Evolutionary conservation across 1,139 yeast genomes (phyloP).

Genomic region (Geotrichum reessii): DNA sequence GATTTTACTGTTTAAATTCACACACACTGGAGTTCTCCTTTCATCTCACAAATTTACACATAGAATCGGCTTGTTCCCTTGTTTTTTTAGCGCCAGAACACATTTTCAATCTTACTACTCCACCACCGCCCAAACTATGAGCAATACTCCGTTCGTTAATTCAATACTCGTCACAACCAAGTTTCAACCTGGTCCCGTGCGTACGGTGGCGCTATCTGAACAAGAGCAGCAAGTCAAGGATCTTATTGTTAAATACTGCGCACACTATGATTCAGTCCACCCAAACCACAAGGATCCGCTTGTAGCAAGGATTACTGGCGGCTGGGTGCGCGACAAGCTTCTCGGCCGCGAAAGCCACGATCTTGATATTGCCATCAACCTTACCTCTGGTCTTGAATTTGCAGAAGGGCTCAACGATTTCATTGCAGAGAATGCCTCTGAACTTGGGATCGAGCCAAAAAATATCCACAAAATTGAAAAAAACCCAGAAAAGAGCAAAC

Average conservation of each 20-base stretch:
- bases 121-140: background rate
- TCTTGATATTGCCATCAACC: slow-evolving; percentile 84
- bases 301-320: slow-evolving; percentile 84
- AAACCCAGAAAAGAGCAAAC: slow-evolving; percentile 94
- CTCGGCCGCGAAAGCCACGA: slow-evolving; percentile 77
- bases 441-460: slow-evolving; percentile 44
- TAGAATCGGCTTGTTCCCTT: background rate
- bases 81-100: background rate
- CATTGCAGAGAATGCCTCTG: slow-evolving; percentile 33
- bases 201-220: slow-evolving; percentile 38
- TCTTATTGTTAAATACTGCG: slow-evolving; percentile 37
- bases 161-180: background rate
- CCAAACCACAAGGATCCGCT: slow-evolving; percentile 30
- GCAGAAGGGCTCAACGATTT: slow-evolving; percentile 60
- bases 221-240: slow-evolving; percentile 47
- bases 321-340: slow-evolving; percentile 96
- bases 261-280: slow-evolving; percentile 22
- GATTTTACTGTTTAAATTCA: background rate
- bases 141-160: background rate
- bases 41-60: background rate
- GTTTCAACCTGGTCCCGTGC: slow-evolving; percentile 10
- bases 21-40: background rate
- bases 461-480: slow-evolving; percentile 76
- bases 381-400: slow-evolving; percentile 78
- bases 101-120: background rate